A percentile compares a stretch with the other conserved stretches of the same genome.
Evolutionary conservation across 257 asterid species (phyloP).

Genomic region (Craterostigma plantagineum): DNA sequence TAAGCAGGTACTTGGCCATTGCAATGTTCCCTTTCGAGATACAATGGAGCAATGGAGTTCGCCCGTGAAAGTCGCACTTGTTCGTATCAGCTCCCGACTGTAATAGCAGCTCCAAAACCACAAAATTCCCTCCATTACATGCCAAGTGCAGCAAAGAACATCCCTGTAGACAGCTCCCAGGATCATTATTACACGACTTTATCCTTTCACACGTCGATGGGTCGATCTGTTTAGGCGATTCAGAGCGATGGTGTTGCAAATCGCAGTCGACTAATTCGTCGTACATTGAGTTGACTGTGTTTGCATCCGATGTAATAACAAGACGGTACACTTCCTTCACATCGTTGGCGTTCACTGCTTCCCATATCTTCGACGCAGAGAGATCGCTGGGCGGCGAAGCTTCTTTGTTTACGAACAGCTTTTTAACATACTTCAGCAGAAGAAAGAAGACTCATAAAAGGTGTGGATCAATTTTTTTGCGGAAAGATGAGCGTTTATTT

Average conservation of each 20-base stretch:
- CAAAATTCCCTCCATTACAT: constrained; percentile 42
- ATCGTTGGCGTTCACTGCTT: constrained; percentile 63
- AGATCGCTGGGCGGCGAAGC: constrained; percentile 14
- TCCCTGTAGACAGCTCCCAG: constrained; percentile 47
- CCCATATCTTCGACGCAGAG: constrained; percentile 47
- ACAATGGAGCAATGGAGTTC: constrained; percentile 91
- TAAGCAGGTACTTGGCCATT: constrained; percentile 67
- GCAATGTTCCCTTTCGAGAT: constrained; percentile 51
- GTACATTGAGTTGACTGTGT: constrained; percentile 44
- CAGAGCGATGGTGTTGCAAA: constrained; percentile 23
- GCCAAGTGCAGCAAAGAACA: constrained; percentile 80
- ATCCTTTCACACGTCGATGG: constrained; percentile 30
- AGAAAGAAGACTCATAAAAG: no score
- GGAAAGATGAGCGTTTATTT: not conserved
- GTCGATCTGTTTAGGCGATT: constrained; percentile 18
- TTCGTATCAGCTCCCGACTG: constrained; percentile 85
- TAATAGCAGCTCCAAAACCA: constrained; percentile 79
- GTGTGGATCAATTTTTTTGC: no score
- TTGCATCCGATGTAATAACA: constrained; percentile 30
- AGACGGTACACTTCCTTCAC: constrained; percentile 53
- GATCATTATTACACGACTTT: constrained; percentile 22
- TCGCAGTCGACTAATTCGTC: constrained; percentile 33
- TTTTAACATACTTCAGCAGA: constrained; percentile 55
- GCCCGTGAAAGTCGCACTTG: constrained; percentile 57
- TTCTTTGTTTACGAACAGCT: constrained; percentile 47